These are phyloP conservation scores for Debaryomyces sp. DNA, from an alignment of 1,139 yeast genomes.

Conservation along the genomic window DNA sequence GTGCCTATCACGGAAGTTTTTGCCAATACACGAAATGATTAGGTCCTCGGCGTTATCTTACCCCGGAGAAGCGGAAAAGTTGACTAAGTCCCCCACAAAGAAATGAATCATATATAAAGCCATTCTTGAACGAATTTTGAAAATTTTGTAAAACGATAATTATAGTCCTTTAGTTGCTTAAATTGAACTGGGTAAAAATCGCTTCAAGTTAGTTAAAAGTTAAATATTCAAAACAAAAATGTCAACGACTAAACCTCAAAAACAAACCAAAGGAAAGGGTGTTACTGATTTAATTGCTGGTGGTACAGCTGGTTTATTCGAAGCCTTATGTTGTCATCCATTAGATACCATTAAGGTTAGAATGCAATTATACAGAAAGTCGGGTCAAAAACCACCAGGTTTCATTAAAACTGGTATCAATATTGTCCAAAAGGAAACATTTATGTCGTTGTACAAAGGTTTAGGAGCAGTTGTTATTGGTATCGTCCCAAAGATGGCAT, in stretches of 20 bases:
- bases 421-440: slow-evolving; percentile 80
- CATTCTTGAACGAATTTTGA: neutral
- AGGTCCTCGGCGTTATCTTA: slow-evolving; percentile 6
- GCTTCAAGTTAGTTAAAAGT: neutral
- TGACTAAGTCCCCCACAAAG: slow-evolving; percentile 8
- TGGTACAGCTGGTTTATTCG: slow-evolving; percentile 96
- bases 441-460: slow-evolving; percentile 90
- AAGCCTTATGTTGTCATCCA: slow-evolving; percentile 96
- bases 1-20: slow-evolving; percentile 2
- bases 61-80: slow-evolving; percentile 15
- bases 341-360: slow-evolving; percentile 94
- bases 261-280: slow-evolving; percentile 37
- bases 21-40: slow-evolving; percentile 8
- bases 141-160: neutral
- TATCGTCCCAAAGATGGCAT: slow-evolving; percentile 97
- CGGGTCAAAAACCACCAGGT: slow-evolving; percentile 76
- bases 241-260: slow-evolving; percentile 19
- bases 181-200: neutral
- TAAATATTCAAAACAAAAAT: slow-evolving; percentile 9
- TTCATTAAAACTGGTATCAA: slow-evolving; percentile 78
- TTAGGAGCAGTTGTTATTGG: slow-evolving; percentile 97
- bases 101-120: slow-evolving; percentile 6
- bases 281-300: slow-evolving; percentile 89
- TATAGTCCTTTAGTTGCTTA: slow-evolving; percentile 2
- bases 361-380: slow-evolving; percentile 82